Base-by-base conservation (phyloP, 352 stramenopile genomes). In the Lagenidium sp. region DNA sequence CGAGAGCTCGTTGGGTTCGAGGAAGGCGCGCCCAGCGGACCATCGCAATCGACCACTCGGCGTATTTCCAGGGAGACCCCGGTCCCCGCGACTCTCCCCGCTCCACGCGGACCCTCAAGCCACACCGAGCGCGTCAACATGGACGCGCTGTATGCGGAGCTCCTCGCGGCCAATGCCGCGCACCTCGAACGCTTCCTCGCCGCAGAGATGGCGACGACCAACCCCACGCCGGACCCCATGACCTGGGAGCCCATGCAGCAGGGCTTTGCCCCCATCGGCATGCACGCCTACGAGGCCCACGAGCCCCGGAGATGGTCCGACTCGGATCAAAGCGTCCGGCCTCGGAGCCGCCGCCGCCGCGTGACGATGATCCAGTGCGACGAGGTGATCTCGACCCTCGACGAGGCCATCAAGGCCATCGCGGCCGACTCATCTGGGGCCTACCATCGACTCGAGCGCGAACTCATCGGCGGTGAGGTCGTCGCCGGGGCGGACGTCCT, bases 401-500 rank as follows among this genome's bases (percentile, higher is more conserved):
- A 69, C n/a, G 70, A 82, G 40, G 70, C 71, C 10, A 62, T 82
- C 53, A 65, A 66, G 12, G 69, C 74, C 10, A 58, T 82, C 18
- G 57, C 70, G 23, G 63, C 70, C 15, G 74, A 86, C 50, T 62
- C 63, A 21, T 68, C 66, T 6, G 61, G 47, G 47, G 65, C 65
- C 36, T 83, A 71, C 55, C 54, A 61, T 1, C 60, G 60, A 37
- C 62, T 84, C 15, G 70, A 86, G 57, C 72, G 58, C 10, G 68
- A 81, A 22, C 47, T 86, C 39, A 60, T 78, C 25, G 66, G 68
- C 6, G 55, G 64, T 0, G 65, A 81, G 21, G 35, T 83, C 26
- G 56, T 91, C 8, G 62, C 85, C 21, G 73, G 86, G 45, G 78
- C 72, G 4, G 50, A 74, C 19, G 75, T 90, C 15, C 56, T 91